A percentile compares a stretch with the other conserved stretches of the same genome.
Conservation (phyloP, 495 filamentous ascomycete species). For the Daldinia decipiens region DNA sequence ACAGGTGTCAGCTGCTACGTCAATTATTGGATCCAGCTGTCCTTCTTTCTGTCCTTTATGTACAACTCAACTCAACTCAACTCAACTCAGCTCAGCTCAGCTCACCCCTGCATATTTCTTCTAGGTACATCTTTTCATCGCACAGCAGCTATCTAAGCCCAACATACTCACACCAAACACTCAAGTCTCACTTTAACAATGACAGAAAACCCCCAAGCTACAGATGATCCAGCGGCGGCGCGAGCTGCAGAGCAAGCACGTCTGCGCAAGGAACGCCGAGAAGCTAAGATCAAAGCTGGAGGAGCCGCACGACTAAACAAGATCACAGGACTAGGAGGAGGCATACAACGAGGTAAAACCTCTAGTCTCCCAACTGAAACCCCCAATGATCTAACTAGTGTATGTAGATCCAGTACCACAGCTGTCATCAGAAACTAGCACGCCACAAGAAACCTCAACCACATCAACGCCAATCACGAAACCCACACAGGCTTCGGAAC, state of each 20-base stretch:
- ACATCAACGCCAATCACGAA: conserved; percentile 29
- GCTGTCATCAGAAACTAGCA: conserved; percentile 24
- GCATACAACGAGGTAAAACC: conserved; percentile 61
- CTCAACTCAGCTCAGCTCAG: conserved; percentile 3
- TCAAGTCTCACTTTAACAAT: conserved; percentile 23
- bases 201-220: conserved; percentile 37
- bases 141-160: neutral
- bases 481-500: conserved; percentile 35
- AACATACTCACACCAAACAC: neutral
- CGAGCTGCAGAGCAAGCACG: conserved; percentile 81
- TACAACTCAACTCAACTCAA: conserved; percentile 11
- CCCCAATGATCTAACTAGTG: neutral
- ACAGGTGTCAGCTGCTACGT: conserved; percentile 29
- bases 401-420: conserved; percentile 25
- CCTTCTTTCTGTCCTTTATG: conserved; percentile 11
- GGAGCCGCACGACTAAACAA: conserved; percentile 82
- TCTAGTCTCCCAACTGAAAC: neutral
- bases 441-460: conserved; percentile 18
- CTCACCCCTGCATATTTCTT: conserved; percentile 16
- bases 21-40: conserved; percentile 38
- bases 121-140: conserved; percentile 6
- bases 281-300: conserved; percentile 88
- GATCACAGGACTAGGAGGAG: conserved; percentile 82
- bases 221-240: conserved; percentile 63
- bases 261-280: conserved; percentile 86